Percentiles rank a stretch among this genome's conserved stretches.
phyloP scores from a whole-genome alignment of 2,329 filamentous ascomycete species.

The Colletotrichum euphorbiae region DNA sequence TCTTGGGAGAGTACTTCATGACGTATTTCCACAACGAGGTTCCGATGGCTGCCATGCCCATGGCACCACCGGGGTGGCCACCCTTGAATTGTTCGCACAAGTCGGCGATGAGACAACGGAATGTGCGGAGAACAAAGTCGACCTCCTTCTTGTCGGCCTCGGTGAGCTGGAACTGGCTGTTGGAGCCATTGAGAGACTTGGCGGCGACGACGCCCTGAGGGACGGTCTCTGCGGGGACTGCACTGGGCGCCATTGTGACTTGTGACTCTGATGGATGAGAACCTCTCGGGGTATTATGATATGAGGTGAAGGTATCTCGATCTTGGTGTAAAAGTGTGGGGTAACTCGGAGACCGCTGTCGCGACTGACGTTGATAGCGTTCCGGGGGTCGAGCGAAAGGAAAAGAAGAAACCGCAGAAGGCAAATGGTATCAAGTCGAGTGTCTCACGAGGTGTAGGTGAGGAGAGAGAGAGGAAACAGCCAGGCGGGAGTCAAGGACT shows the following conservation, averaged over 20 bases:
- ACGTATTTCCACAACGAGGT: conserved; percentile 70
- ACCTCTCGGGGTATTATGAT: background rate
- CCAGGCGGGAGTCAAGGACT: background rate
- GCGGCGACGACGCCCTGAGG: conserved; percentile 26
- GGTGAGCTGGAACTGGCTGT: conserved; percentile 28
- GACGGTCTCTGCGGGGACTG: conserved; percentile 26
- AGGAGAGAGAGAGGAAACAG: background rate
- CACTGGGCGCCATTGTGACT: conserved; percentile 38
- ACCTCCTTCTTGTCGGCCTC: conserved; percentile 33
- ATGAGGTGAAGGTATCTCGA: conserved; percentile 13
- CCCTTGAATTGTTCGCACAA: conserved; percentile 77
- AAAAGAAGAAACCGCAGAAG: background rate
- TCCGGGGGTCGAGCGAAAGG: background rate
- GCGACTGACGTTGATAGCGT: background rate
- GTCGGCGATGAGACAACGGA: conserved; percentile 74
- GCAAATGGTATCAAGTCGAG: conserved; percentile 2
- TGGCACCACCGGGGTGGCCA: conserved; percentile 72
- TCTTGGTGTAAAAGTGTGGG: conserved; percentile 9
- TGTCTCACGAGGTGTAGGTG: background rate
- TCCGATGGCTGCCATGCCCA: conserved; percentile 72
- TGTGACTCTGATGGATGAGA: background rate
- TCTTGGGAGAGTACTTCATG: conserved; percentile 70
- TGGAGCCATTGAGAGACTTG: conserved; percentile 30
- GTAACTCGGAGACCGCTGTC: background rate
- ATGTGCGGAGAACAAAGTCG: conserved; percentile 64